A percentile compares a stretch with the other conserved stretches of the same genome.
Evolutionary conservation across 2,329 filamentous ascomycete genomes (phyloP).

Genomic region (Beauveria caledonica): DNA sequence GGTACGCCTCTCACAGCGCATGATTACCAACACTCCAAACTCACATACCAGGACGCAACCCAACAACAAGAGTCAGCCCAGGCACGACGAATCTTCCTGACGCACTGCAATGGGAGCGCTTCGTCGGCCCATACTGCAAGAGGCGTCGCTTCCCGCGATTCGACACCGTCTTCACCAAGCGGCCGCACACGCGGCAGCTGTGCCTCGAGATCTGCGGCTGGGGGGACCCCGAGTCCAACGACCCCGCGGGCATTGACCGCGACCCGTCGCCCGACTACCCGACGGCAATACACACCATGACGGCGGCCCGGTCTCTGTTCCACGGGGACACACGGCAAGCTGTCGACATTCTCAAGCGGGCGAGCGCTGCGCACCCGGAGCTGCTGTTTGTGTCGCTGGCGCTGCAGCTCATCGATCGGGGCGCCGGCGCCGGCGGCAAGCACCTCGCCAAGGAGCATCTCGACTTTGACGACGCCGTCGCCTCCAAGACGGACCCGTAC

Average conservation of each 20-base stretch:
- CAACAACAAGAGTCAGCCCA: conserved; percentile 39
- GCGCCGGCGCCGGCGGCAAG: conserved; percentile 33
- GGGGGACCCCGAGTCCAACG: conserved; percentile 48
- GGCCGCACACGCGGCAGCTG: conserved; percentile 62
- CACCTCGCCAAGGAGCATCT: conserved; percentile 39
- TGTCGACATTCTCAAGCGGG: conserved; percentile 59
- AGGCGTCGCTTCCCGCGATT: conserved; percentile 54
- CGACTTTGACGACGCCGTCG: conserved; percentile 50
- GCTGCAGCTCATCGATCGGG: conserved; percentile 53
- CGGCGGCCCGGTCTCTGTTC: conserved; percentile 68
- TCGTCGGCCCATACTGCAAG: conserved; percentile 56
- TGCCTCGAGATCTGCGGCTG: conserved; percentile 69
- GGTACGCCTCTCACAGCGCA: conserved; percentile 35
- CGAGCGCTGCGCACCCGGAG: conserved; percentile 54
- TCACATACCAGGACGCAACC: conserved; percentile 31
- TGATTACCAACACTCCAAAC: conserved; percentile 17
- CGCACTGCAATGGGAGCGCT: conserved; percentile 48
- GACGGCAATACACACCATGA: conserved; percentile 59
- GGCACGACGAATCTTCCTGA: conserved; percentile 36
- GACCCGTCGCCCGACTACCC: conserved; percentile 37
- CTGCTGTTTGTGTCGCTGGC: conserved; percentile 61
- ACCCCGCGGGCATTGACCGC: conserved; percentile 33
- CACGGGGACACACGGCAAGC: conserved; percentile 61
- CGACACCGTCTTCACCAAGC: conserved; percentile 54
- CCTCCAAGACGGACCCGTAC: conserved; percentile 65